Evolutionary conservation across 176 grass and related monocot genomes (phyloP).

Genomic region (Rhipidocladum racemiflorum): DNA sequence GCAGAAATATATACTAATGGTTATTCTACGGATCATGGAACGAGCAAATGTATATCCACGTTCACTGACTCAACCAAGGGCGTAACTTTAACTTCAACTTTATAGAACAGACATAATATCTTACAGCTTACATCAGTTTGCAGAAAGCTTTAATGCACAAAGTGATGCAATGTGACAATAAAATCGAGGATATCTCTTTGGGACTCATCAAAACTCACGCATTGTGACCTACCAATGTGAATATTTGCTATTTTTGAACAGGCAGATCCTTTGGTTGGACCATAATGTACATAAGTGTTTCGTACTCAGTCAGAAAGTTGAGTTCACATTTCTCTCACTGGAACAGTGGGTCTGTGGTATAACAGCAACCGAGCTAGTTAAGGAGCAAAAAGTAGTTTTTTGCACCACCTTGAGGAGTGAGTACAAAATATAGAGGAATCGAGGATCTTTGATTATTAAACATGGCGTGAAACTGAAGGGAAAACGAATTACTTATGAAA

Average conservation of each 20-base stretch:
- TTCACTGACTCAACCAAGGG: not conserved
- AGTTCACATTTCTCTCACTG: constrained; percentile 2
- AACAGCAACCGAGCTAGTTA: not conserved
- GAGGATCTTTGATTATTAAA: not conserved
- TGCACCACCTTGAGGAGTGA: not conserved
- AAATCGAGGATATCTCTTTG: not conserved
- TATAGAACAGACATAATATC: not conserved
- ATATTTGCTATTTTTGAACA: not conserved
- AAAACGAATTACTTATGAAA: not conserved
- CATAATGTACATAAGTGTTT: not conserved
- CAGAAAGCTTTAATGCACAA: constrained; percentile 14
- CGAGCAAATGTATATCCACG: not conserved
- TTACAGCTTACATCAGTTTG: not conserved
- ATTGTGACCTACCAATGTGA: not conserved
- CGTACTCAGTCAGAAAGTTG: not conserved
- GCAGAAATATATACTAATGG: constrained; percentile 21
- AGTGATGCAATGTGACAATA: not conserved
- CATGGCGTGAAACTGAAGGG: not conserved
- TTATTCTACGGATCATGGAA: not conserved
- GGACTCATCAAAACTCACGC: not conserved
- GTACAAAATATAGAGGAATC: not conserved
- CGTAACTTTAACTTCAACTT: constrained; percentile 10
- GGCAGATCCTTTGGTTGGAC: not conserved
- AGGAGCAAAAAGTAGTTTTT: not conserved
- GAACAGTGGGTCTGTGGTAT: not conserved